Evolutionary conservation across 2,329 filamentous ascomycete genomes (phyloP).

Genomic region (Aspergillus sp.): DNA sequence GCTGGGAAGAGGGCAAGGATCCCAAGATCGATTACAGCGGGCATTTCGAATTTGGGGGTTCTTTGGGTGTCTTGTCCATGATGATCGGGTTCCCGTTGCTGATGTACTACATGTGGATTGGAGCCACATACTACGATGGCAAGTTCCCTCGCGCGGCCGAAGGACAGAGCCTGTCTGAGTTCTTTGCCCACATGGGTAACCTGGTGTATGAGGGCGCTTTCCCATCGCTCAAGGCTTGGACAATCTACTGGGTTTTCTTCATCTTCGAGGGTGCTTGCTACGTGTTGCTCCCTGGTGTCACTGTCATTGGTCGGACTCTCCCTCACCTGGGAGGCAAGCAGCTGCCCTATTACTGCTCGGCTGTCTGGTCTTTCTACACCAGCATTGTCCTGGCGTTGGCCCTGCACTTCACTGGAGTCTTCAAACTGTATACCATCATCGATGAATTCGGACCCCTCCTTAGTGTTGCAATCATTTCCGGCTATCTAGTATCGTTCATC

Average conservation of each 20-base stretch:
- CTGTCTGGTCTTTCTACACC: conserved; percentile 77
- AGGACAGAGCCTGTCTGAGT: conserved; percentile 66
- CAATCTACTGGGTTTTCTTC: conserved; percentile 92
- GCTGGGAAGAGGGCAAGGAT: conserved; percentile 38
- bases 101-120: conserved; percentile 99
- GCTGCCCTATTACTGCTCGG: conserved; percentile 92
- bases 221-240: conserved; percentile 77
- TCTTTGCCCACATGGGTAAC: conserved; percentile 63
- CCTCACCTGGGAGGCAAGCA: conserved; percentile 78
- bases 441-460: conserved; percentile 94
- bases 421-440: conserved; percentile 85
- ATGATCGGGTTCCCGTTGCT: conserved; percentile 91
- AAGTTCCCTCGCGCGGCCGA: conserved; percentile 64
- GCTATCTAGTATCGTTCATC: conserved; percentile 74
- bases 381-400: conserved; percentile 67
- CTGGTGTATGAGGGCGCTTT: conserved; percentile 81
- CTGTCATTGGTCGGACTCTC: conserved; percentile 81
- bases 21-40: conserved; percentile 45
- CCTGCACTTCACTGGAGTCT: conserved; percentile 77
- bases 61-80: conserved; percentile 71
- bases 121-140: conserved; percentile 86
- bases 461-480: conserved; percentile 87
- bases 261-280: conserved; percentile 80
- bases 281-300: conserved; percentile 80
- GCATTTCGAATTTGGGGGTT: conserved; percentile 79